Conservation (phyloP, 768 basidiomycete species). For the Panaeolus papilionaceus region DNA sequence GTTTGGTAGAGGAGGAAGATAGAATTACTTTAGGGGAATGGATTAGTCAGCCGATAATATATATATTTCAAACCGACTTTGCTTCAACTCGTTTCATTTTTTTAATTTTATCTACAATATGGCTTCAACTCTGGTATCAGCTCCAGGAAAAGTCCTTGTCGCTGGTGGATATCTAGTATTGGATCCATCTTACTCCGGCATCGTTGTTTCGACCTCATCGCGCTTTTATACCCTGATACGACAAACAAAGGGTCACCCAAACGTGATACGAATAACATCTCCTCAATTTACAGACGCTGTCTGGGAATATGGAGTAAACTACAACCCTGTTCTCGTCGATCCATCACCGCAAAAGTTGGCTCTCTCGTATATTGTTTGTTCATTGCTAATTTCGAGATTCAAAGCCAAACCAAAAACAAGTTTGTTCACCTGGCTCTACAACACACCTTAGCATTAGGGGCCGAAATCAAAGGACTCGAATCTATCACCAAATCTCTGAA, state of each 20-base stretch:
- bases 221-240: slow-evolving; percentile 88
- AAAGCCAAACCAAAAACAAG: slow-evolving; percentile 74
- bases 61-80: slow-evolving; percentile 10
- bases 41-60: slow-evolving; percentile 21
- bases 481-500: slow-evolving; percentile 49
- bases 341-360: slow-evolving; percentile 47
- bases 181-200: slow-evolving; percentile 83
- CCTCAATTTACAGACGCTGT: slow-evolving; percentile 88
- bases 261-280: slow-evolving; percentile 75
- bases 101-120: slow-evolving; percentile 7
- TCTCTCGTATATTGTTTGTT: slow-evolving; percentile 16
- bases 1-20: slow-evolving; percentile 80
- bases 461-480: slow-evolving; percentile 59
- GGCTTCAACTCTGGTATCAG: slow-evolving; percentile 75
- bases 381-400: slow-evolving; percentile 22
- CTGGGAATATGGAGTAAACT: slow-evolving; percentile 72
- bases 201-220: slow-evolving; percentile 91
- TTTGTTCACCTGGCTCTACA: slow-evolving; percentile 93
- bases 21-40: slow-evolving; percentile 21
- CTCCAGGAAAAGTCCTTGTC: slow-evolving; percentile 94
- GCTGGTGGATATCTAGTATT: slow-evolving; percentile 98
- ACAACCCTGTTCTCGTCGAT: slow-evolving; percentile 42
- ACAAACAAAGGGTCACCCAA: slow-evolving; percentile 35
- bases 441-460: slow-evolving; percentile 71
- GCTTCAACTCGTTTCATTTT: slow-evolving; percentile 16